Evolutionary conservation across 2,329 filamentous ascomycete species (phyloP).

Genomic region (Whalleya microplaca): DNA sequence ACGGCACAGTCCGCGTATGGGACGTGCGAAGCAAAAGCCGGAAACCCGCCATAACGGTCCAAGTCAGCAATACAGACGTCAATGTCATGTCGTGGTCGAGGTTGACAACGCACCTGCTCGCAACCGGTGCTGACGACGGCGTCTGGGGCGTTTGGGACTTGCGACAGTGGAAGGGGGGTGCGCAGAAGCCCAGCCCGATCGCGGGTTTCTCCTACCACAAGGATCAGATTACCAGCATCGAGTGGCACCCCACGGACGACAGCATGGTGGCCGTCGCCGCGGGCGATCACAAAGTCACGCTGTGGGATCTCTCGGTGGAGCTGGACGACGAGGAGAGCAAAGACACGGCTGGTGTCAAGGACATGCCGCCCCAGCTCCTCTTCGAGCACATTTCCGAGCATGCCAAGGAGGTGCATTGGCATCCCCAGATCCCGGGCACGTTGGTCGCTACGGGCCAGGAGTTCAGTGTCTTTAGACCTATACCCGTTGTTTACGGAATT

Average conservation of each 20-base stretch:
- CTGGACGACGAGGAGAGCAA: constrained; percentile 95
- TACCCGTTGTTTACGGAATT: constrained; percentile 66
- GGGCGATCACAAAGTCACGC: constrained; percentile 89
- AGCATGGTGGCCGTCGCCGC: constrained; percentile 91
- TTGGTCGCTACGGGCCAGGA: constrained; percentile 88
- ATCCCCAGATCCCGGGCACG: constrained; percentile 89
- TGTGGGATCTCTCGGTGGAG: constrained; percentile 97
- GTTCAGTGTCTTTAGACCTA: constrained; percentile 86
- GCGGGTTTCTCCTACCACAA: constrained; percentile 95
- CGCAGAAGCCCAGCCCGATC: constrained; percentile 74
- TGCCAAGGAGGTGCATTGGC: constrained; percentile 97
- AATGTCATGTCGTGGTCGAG: constrained; percentile 97
- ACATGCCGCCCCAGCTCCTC: constrained; percentile 90
- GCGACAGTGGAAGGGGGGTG: constrained; percentile 83
- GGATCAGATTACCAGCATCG: constrained; percentile 92
- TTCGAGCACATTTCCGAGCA: constrained; percentile 97
- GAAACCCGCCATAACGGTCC: constrained; percentile 83
- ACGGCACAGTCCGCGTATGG: constrained; percentile 96
- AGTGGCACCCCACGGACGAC: constrained; percentile 98
- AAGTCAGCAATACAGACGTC: constrained; percentile 83
- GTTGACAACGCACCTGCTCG: constrained; percentile 85
- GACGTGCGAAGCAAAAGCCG: constrained; percentile 90
- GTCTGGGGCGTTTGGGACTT: constrained; percentile 97
- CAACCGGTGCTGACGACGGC: constrained; percentile 90
- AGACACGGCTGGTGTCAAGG: constrained; percentile 82